phyloP scores from a whole-genome alignment of 1,284 basidiomycete genomes.

The Tilletia setariae region DNA sequence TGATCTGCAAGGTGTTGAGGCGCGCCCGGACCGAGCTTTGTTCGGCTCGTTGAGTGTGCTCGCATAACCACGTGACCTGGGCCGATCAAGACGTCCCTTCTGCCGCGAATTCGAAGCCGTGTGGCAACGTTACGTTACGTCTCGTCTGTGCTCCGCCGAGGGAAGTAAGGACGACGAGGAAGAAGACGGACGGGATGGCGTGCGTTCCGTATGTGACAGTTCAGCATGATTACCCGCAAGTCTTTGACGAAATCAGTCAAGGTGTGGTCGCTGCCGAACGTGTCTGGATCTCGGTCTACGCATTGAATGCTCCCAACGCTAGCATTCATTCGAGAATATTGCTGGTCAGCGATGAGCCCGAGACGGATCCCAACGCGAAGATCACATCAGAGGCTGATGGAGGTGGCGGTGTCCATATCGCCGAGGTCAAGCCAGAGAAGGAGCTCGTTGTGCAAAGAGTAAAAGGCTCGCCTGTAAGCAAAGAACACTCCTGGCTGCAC shows the following conservation, averaged over 20 bases:
- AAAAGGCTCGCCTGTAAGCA: constrained; percentile 10
- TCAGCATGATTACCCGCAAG: constrained; percentile 64
- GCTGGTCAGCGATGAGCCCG: constrained; percentile 58
- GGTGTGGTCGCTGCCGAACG: constrained; percentile 63
- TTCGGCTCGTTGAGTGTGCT: too few relatives aligned
- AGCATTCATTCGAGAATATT: constrained; percentile 32
- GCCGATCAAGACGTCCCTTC: too few relatives aligned
- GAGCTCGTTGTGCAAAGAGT: constrained; percentile 24
- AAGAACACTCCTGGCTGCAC: neutral
- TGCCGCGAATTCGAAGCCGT: too few relatives aligned
- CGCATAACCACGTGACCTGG: too few relatives aligned
- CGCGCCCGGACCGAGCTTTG: too few relatives aligned
- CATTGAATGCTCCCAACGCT: constrained; percentile 32
- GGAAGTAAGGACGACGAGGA: neutral
- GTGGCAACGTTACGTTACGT: too few relatives aligned
- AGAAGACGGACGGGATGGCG: neutral
- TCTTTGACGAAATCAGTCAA: constrained; percentile 64
- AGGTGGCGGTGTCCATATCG: constrained; percentile 12
- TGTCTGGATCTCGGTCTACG: constrained; percentile 71
- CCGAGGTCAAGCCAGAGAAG: constrained; percentile 18
- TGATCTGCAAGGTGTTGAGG: too few relatives aligned
- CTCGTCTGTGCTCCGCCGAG: too few relatives aligned
- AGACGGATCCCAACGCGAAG: constrained; percentile 57
- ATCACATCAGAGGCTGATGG: constrained; percentile 22
- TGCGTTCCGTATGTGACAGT: constrained; percentile 58